Evolutionary conservation across 148 eudicot genomes (phyloP), one percentile per base, ranked within the genome.

Genomic region (Vaccinium darrowii): DNA sequence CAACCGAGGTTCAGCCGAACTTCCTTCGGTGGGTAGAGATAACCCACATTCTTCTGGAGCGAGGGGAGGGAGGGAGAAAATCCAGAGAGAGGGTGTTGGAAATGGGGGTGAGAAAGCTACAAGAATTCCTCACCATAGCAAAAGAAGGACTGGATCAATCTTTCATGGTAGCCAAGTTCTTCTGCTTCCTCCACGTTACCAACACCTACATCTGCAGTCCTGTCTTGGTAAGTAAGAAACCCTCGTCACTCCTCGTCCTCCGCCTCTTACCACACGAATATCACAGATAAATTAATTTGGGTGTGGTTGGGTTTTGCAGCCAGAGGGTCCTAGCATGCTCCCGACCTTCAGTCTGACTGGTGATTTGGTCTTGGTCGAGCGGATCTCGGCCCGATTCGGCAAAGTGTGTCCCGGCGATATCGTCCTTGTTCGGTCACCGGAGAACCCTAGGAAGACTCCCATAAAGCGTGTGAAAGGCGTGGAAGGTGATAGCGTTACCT

Each of bases 321-420:
- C 85, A 16, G 67, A 86, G 19, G 98, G 99, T 53, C 92, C 97
- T 23, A 96, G 99, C 84, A 96, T 96, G 99, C 91, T 94, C 18
- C 99, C 98, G 0, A 93, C 99, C n/a, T 83, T 96, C 86, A 90
- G 88, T 27, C 47, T 87, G 81, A 85, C 91, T 50, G 95, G 95
- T 1, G 92, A 94, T 83, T 86, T 94, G n/a, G 53, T 94, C 3
- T 75, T 94, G 84, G 84, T 89, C 1, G 95, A 96, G 76, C 88
- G 88, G 58, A 60, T 94, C 62, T 90, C 99, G 0, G 86, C 89
- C 84, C 91, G 94, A 27, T 72, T 88, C 0, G 95, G 92, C 25
- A 91, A 88, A 81, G 86, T 93, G 36, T 90, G 87, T 19, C 18
- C 81, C 3, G 97, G 98, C 7, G 99, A 94, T 86, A 85, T 93